Base-by-base conservation (phyloP, 257 asterid genomes). In the Solanum neorickii region DNA sequence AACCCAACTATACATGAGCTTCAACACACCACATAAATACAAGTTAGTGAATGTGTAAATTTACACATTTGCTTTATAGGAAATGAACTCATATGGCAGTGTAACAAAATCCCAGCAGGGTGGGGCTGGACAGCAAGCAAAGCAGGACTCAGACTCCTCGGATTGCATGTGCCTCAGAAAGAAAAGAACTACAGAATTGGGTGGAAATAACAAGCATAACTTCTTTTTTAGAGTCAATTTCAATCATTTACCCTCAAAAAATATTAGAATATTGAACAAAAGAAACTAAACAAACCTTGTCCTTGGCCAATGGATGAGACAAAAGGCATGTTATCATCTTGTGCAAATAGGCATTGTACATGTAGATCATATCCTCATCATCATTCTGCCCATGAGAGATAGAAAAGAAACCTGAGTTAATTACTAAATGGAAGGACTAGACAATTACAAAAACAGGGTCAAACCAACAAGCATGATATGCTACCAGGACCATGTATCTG, bases 331-430 rank as follows among this genome's bases (percentile, higher is more conserved):
- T 92, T 89, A 95, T 92, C 91, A 91, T 91, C 93, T 97, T 97
- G 93, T 97, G 99, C 86, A 95, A 95, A 91, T 97, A 97, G 23
- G 98, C 98, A 90, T 93, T 93, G 92, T 94, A 97, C 95, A 96
- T 93, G 87, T 93, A 97, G 89, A 94, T 83, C 93, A 97, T 92
- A 89, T 96, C 99, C 90, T 95, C 99, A 37, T 95, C 99, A 62
- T 97, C 98, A 83, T 94, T 94, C 99, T 97, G 98, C 92, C 88
- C 31, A 84, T 90, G 85, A 35, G 87, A 88, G 44, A 91, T 72
- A 41, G 91, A 75, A 52, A 84, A 84, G 41, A 80, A 80, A 47
- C 68, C 33, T 80, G 29, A 80, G 68, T 27, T 80, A 80, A 46
- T 29, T 27, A 80, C 66, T 47, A 80, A 76, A 90, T 42, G 29